Base-by-base conservation (phyloP, 345 rosid species). In the Gynandropsis gynandra region DNA sequence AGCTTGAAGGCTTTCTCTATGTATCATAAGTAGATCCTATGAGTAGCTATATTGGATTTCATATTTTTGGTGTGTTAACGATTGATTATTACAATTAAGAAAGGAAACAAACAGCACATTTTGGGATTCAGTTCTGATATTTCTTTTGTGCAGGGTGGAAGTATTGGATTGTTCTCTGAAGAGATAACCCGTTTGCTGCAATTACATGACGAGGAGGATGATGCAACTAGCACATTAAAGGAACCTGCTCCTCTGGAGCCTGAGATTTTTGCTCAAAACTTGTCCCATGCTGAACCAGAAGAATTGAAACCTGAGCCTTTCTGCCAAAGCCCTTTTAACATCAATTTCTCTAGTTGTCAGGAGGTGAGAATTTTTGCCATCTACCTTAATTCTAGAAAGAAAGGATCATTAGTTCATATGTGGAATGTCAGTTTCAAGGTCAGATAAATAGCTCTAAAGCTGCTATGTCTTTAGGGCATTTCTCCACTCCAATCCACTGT, bases 151-250 rank as follows among this genome's bases (percentile, higher is more conserved):
- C 62, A 89, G 97, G 87, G 68, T 68, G 78, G 66, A 63, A 76
- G 81, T 72, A 59, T 79, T 57, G 80, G 80, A 50, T 74, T 72
- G 0, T 80, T 75, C 67, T 71, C 87, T 1, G 76, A 75, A 50
- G 90, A 80, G 41, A 71, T 88, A 35, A 66, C 63, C 44, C 80
- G 80, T 41, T 44, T 77, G 46, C 45, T 85, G 68, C 87, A 79
- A 48, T 51, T 78, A 12, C 56, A 48, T 1, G 79, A 81, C 6
- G 92, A 78, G 62, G 76, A 84, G 67, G 97, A 85, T 63, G 97
- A 89, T 74, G 95, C 95, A 6, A 77, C 72, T 32, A 89, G 97
- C 67, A 35, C 72, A 44, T 67, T 85, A 27, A 68, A 73, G 47
- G 80, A 65, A 52, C 62, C 63, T 7, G 31, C 73, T 24, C 59